Evolutionary conservation across 2,329 filamentous ascomycete species (phyloP).

Genomic region (Dactylonectria estremocensis): DNA sequence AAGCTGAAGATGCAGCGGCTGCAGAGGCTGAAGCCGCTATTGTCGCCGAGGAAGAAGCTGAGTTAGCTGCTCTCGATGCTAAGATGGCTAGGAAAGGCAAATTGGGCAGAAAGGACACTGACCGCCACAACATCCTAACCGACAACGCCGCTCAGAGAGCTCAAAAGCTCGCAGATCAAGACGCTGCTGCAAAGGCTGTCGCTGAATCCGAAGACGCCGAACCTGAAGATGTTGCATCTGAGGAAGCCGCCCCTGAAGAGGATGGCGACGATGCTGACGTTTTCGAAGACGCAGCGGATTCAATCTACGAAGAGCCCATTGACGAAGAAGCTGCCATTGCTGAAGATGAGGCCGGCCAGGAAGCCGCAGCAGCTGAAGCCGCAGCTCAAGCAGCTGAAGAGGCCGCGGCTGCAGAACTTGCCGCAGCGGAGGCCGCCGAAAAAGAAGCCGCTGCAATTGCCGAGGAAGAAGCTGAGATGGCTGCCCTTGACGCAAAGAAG

Average conservation of each 20-base stretch:
- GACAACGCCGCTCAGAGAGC: slow-evolving; percentile 38
- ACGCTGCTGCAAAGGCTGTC: slow-evolving; percentile 35
- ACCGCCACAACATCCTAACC: slow-evolving; percentile 39
- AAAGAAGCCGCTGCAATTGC: slow-evolving; percentile 34
- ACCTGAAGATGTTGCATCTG: slow-evolving; percentile 24
- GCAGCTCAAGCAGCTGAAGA: slow-evolving; percentile 37
- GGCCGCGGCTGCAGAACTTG: slow-evolving; percentile 1
- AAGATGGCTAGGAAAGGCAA: slow-evolving; percentile 44
- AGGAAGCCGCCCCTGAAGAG: slow-evolving; percentile 10
- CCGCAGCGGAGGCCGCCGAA: slow-evolving; percentile 33
- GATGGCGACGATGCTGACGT: slow-evolving; percentile 21
- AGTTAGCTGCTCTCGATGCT: slow-evolving; percentile 35
- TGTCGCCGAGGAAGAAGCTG: slow-evolving; percentile 42
- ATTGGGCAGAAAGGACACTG: slow-evolving; percentile 42
- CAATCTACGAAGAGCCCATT: slow-evolving; percentile 30
- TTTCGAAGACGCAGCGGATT: slow-evolving; percentile 26
- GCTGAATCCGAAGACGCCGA: slow-evolving; percentile 33
- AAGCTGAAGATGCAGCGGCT: slow-evolving; percentile 55
- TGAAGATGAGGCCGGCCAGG: slow-evolving; percentile 25
- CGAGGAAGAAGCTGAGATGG: slow-evolving; percentile 58
- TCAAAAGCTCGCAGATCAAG: slow-evolving; percentile 38
- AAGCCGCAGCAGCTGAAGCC: slow-evolving; percentile 41
- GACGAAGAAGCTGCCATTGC: slow-evolving; percentile 47
- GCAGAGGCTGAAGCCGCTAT: slow-evolving; percentile 35
- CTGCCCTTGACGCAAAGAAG: slow-evolving; percentile 63